Percentiles rank a stretch among this genome's conserved stretches.
These are phyloP conservation scores for Suhomyces emberorum DNA, from an alignment of 805 yeast species.

Conservation along the genomic window DNA sequence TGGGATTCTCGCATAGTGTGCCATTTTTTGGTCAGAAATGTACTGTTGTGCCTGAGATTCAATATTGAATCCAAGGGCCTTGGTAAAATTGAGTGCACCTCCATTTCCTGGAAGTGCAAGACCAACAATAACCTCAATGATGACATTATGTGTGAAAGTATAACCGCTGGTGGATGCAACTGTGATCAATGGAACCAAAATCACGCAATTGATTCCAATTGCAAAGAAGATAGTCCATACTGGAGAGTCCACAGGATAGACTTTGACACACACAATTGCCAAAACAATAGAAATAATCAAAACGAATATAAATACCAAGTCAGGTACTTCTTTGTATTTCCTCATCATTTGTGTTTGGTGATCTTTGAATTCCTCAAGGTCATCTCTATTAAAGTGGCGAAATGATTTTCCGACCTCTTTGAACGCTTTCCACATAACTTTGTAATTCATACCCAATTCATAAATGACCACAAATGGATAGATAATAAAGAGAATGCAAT, in stretches of 20 bases:
- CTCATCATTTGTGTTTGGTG: slow-evolving; percentile 33
- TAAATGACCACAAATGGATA: slow-evolving; percentile 24
- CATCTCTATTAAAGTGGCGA: slow-evolving; percentile 12
- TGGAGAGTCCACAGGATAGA: slow-evolving; percentile 33
- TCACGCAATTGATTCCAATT: slow-evolving; percentile 28
- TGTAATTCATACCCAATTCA: slow-evolving; percentile 13
- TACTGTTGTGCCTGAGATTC: slow-evolving; percentile 56
- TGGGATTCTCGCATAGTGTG: slow-evolving; percentile 62
- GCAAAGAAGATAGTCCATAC: slow-evolving; percentile 38
- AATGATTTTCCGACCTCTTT: slow-evolving; percentile 13
- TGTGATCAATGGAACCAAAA: slow-evolving; percentile 30
- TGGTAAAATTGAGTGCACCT: slow-evolving; percentile 44
- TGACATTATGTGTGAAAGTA: slow-evolving; percentile 32
- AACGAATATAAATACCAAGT: slow-evolving; percentile 25
- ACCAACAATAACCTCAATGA: slow-evolving; percentile 36
- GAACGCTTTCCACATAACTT: slow-evolving; percentile 12
- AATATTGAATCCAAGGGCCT: slow-evolving; percentile 56
- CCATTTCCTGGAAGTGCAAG: slow-evolving; percentile 38
- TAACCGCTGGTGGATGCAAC: slow-evolving; percentile 30
- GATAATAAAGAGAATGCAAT: slow-evolving; percentile 23
- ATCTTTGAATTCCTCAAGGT: slow-evolving; percentile 29
- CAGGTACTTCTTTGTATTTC: slow-evolving; percentile 33
- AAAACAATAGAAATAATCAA: slow-evolving; percentile 27
- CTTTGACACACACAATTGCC: slow-evolving; percentile 28
- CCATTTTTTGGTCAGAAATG: slow-evolving; percentile 57